Evolutionary conservation across 345 rosid species (phyloP), one percentile per base, ranked within the genome.

Genomic region (Syzygium aqueum): DNA sequence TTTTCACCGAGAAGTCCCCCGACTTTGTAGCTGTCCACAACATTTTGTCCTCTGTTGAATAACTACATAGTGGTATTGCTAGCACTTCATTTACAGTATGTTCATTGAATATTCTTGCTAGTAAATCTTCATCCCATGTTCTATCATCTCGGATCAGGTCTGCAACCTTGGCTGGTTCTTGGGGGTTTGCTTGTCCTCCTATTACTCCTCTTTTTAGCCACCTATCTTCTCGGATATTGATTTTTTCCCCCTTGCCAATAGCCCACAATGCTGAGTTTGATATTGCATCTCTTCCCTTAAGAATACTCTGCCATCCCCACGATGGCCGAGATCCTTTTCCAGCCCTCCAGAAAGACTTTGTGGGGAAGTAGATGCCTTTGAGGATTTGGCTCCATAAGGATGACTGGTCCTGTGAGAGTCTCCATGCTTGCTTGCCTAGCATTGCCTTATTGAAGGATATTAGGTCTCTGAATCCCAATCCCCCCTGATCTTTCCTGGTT

Each of bases 371-470:
- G 5, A 57, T 57, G 2, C 2, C 28, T 25, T 23, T 57, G 6
- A 11, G n/a, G 9, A 25, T 57, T 11, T 59, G 6, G 13, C 65
- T 11, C 65, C 65, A 27, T 27, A 59, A 27, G 12, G 3, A 27
- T 0, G 1, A 23, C 2, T 1, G 6, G n/a, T 59, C 27, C 27
- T 12, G 65, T 5, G 51, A 2, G 1, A 50, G 51, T 2, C 51
- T 2, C 51, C 13, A 50, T 10, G 13, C 51, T 12, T 50, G 10
- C 7, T 50, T 50, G 1, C 51, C 51, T 2, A 50, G 51, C 10
- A 50, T 8, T 1, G 3, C 51, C 11, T 1, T 50, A 50, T 50
- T 50, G 12, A 50, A 50, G 2, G 51, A 11, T 2, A 50, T 50
- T 3, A 50, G 12, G 12, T 50, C 51, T 12, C 12, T 11, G 7